Evolutionary conservation across 768 basidiomycete genomes (phyloP).

Genomic region (Porphyrellus cyaneotinctus): DNA sequence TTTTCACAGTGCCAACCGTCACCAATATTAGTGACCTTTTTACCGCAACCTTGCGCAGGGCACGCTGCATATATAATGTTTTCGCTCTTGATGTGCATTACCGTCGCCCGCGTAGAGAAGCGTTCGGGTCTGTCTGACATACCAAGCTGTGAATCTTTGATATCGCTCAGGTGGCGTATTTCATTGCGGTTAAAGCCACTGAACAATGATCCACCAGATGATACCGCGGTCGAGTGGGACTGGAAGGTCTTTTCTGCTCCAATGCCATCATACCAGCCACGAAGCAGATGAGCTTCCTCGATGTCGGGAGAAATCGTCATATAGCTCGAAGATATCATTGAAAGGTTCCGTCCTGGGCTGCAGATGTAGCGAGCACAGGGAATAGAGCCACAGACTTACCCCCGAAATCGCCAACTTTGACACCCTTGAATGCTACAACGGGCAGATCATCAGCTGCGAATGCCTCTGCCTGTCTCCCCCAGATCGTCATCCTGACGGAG

Average conservation of each 20-base stretch:
- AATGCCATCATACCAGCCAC: slow-evolving; percentile 87
- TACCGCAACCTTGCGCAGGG: slow-evolving; percentile 72
- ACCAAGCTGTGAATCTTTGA: slow-evolving; percentile 74
- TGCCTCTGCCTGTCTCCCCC: slow-evolving; percentile 92
- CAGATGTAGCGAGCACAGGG: slow-evolving; percentile 7
- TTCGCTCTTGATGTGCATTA: slow-evolving; percentile 83
- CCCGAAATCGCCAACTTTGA: slow-evolving; percentile 89
- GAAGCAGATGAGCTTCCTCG: slow-evolving; percentile 77
- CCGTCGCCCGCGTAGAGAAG: slow-evolving; percentile 77
- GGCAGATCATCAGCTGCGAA: slow-evolving; percentile 58
- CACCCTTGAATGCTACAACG: slow-evolving; percentile 90
- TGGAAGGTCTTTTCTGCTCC: slow-evolving; percentile 67
- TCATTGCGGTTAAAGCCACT: slow-evolving; percentile 65
- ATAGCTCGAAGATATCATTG: slow-evolving; percentile 74
- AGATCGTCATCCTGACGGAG: slow-evolving; percentile 82
- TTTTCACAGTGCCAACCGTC: slow-evolving; percentile 91
- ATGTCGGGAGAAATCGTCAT: slow-evolving; percentile 90
- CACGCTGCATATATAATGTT: slow-evolving; percentile 89
- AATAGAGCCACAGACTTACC: slow-evolving; percentile 39
- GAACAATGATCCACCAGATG: slow-evolving; percentile 36
- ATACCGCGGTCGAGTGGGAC: slow-evolving; percentile 52
- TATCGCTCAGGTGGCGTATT: slow-evolving; percentile 66
- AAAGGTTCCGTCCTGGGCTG: slow-evolving; percentile 68
- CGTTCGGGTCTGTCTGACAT: slow-evolving; percentile 73
- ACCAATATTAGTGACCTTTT: slow-evolving; percentile 76